Base-by-base conservation (phyloP, 2,329 filamentous ascomycete species). In the Paracoccidioides lutzii region DNA sequence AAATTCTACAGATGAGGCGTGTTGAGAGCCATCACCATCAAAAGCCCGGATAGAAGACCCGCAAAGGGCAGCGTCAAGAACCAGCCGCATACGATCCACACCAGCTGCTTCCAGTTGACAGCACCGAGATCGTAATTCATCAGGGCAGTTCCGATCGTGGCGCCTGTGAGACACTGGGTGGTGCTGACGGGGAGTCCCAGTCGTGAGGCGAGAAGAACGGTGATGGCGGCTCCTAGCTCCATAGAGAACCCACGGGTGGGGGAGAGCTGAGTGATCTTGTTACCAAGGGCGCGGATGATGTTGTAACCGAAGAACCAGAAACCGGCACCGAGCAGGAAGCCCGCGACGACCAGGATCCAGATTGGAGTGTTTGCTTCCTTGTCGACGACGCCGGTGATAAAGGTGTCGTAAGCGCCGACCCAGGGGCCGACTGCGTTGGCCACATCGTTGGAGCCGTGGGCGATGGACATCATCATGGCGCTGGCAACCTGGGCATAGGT, bases 381-480 rank as follows among this genome's bases (percentile, higher is more conserved):
- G 5, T 59, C 55, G 15, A 71, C 64, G 3, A 54, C 49, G 10
- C 69, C 70, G 0, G 67, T 65, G 12, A 61, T 56, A 59, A 61
- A 75, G 4, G 69, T 69, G 14, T 65, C 58, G 59, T 74, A 75
- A 0, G 66, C 63, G 1, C 69, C 67, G 0, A 69, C 66, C 64
- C 68, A 74, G n/a, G 72, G 70, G 0, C 70, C 70, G 30, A 74
- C 67, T 0, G 71, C 71, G 57, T 74, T 75, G 43, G 71, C 67
- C 4, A 74, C 70, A 57, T 74, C 72, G 60, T 75, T 75, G 49
- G 70, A 69, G n/a, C 73, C 73, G 63, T 75, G 73, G 3, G 71
- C 69, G 55, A 75, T 71, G 22, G 70, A 73, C 65, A 72, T 68
- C 60, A 72, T 69, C 59, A 72, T 70, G 42, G 72, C 71, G 5